Evolutionary conservation across 768 basidiomycete genomes (phyloP).

Genomic region (Hericium rajendrae): DNA sequence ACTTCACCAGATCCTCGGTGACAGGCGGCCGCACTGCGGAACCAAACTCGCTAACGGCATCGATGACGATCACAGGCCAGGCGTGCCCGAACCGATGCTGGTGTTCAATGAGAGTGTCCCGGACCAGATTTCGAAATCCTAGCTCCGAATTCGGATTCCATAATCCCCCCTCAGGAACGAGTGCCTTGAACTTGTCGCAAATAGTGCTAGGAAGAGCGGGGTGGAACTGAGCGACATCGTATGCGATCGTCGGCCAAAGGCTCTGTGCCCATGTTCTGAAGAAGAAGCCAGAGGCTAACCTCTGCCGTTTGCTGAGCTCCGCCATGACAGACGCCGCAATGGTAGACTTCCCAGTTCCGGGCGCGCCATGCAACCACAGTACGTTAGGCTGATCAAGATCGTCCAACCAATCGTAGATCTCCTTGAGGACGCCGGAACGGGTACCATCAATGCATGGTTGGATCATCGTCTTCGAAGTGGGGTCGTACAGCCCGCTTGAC

Average conservation of each 20-base stretch:
- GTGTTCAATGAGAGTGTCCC: neutral
- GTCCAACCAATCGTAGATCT: constrained; percentile 4
- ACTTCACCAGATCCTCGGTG: too few relatives aligned
- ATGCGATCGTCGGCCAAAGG: constrained; percentile 5
- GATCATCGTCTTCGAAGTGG: neutral
- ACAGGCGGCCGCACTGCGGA: too few relatives aligned
- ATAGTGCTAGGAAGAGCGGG: constrained; percentile 4
- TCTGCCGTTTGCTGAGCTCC: constrained; percentile 5
- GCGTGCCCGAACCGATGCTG: neutral
- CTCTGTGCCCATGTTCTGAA: neutral
- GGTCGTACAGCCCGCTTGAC: neutral
- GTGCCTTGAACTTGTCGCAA: neutral
- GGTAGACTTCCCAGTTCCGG: constrained; percentile 9
- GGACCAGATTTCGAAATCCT: too few relatives aligned
- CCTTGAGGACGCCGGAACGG: neutral
- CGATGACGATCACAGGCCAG: neutral
- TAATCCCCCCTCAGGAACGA: too few relatives aligned
- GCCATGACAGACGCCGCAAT: constrained; percentile 7
- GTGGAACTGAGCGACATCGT: constrained; percentile 7
- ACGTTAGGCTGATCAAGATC: constrained; percentile 1
- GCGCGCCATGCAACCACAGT: constrained; percentile 9
- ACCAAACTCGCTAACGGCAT: neutral
- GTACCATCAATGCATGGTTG: constrained; percentile 1
- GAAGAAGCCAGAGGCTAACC: constrained; percentile 3
- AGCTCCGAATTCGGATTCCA: too few relatives aligned